Conservation (phyloP, 2,329 filamentous ascomycete species). For the Fusarium cyanostomum region DNA sequence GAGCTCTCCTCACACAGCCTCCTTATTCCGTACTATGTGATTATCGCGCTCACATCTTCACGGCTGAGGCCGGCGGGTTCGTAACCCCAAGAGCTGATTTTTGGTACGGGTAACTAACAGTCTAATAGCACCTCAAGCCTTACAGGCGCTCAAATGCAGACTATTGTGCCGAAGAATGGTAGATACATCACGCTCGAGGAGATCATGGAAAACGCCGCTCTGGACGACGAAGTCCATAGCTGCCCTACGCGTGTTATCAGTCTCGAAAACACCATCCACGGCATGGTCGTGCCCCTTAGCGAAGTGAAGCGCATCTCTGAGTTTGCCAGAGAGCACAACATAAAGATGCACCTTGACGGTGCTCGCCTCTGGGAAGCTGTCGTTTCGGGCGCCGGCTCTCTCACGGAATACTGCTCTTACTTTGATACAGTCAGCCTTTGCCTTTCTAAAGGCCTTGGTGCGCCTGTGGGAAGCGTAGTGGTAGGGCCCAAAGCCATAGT, state of each 20-base stretch:
- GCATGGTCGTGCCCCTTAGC: constrained; percentile 78
- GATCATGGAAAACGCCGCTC: constrained; percentile 69
- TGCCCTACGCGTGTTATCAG: constrained; percentile 85
- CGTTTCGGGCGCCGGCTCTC: constrained; percentile 71
- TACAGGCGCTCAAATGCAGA: constrained; percentile 74
- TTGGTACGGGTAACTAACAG: neutral
- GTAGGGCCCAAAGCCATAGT: constrained; percentile 59
- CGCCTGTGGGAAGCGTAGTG: constrained; percentile 80
- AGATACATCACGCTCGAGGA: constrained; percentile 81
- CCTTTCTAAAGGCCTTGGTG: constrained; percentile 84
- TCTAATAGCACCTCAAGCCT: constrained; percentile 70
- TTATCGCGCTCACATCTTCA: constrained; percentile 78
- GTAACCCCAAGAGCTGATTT: constrained; percentile 20
- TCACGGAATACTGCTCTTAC: constrained; percentile 72
- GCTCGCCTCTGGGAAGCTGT: constrained; percentile 86
- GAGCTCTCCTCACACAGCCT: constrained; percentile 79
- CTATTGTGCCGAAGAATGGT: constrained; percentile 75
- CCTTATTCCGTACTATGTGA: constrained; percentile 86
- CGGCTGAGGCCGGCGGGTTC: constrained; percentile 70
- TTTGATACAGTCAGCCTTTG: constrained; percentile 82
- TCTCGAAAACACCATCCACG: constrained; percentile 86
- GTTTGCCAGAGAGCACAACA: constrained; percentile 71
- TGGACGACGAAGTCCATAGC: constrained; percentile 76
- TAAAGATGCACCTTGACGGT: constrained; percentile 81
- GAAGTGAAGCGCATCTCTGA: constrained; percentile 75